These are phyloP conservation scores for Monascus purpureus DNA, from an alignment of 495 filamentous ascomycete genomes.

Conservation along the genomic window DNA sequence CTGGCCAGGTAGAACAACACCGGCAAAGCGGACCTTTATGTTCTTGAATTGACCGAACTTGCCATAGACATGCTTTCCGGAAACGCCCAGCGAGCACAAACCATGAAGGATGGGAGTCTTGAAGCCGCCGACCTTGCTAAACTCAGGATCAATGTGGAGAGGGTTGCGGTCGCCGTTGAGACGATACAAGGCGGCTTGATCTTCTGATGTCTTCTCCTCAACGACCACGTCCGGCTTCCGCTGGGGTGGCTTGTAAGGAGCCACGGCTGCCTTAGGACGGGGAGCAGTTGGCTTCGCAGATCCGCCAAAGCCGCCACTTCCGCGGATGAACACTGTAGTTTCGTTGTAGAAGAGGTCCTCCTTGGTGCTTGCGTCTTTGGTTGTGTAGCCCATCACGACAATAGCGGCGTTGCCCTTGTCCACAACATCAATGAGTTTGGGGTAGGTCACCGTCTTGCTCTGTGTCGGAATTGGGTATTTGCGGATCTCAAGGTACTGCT, in stretches of 20 bases:
- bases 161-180: conserved; percentile 89
- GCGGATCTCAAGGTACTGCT: conserved; percentile 94
- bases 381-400: conserved; percentile 64
- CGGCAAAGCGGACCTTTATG: conserved; percentile 93
- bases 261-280: conserved; percentile 60
- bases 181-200: conserved; percentile 92
- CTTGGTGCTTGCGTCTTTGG: conserved; percentile 62
- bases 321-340: conserved; percentile 78
- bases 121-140: conserved; percentile 92
- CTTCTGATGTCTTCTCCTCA: conserved; percentile 82
- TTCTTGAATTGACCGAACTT: conserved; percentile 79
- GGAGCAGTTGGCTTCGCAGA: conserved; percentile 56
- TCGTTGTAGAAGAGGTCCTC: conserved; percentile 97
- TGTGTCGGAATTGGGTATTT: conserved; percentile 89
- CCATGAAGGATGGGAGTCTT: conserved; percentile 91
- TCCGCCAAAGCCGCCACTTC: conserved; percentile 85
- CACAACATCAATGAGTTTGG: conserved; percentile 81
- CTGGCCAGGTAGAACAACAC: conserved; percentile 84
- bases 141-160: conserved; percentile 87
- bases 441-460: conserved; percentile 65
- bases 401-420: conserved; percentile 92
- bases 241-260: conserved; percentile 61
- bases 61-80: conserved; percentile 77
- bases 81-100: conserved; percentile 86
- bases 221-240: conserved; percentile 67